Conservation (phyloP, 1,139 yeast species). For the Kodamaea sp. region DNA sequence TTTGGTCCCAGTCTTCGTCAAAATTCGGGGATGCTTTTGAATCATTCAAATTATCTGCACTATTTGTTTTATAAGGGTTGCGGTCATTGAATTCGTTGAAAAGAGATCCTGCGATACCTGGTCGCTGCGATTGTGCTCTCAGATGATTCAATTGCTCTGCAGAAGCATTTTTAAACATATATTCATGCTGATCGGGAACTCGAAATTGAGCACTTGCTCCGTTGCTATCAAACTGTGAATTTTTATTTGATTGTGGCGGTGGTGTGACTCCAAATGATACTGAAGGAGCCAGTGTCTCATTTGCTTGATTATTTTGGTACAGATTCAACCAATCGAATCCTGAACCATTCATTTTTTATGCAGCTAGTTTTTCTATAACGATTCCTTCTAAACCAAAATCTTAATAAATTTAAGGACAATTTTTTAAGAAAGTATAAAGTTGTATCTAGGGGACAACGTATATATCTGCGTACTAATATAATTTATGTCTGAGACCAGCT, state of each 20-base stretch:
- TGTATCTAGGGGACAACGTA: too few species aligned
- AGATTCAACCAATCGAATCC: slow-evolving; percentile 43
- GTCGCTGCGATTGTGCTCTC: background rate
- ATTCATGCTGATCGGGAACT: slow-evolving; percentile 1
- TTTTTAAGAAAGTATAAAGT: too few species aligned
- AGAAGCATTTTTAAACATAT: slow-evolving; percentile 5
- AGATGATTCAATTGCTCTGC: slow-evolving; percentile 4
- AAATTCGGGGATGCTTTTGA: too few species aligned
- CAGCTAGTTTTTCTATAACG: too few species aligned
- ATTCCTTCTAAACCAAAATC: too few species aligned
- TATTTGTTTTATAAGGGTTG: slow-evolving; percentile 6
- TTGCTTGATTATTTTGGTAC: slow-evolving; percentile 13
- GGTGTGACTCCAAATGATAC: slow-evolving; percentile 28
- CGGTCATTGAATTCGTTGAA: background rate
- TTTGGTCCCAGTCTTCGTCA: slow-evolving; percentile 1
- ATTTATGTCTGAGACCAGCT: too few species aligned
- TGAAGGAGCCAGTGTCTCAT: slow-evolving; percentile 30
- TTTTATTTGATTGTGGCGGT: background rate
- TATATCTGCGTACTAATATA: too few species aligned
- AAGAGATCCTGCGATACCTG: background rate
- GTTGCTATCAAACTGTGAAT: background rate
- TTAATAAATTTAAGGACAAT: too few species aligned
- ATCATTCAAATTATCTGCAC: slow-evolving; percentile 7
- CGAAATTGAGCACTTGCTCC: background rate
- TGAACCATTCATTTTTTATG: slow-evolving; percentile 23